Evolutionary conservation across 2,329 filamentous ascomycete species (phyloP).

Genomic region (Furcasterigmium furcatum): DNA sequence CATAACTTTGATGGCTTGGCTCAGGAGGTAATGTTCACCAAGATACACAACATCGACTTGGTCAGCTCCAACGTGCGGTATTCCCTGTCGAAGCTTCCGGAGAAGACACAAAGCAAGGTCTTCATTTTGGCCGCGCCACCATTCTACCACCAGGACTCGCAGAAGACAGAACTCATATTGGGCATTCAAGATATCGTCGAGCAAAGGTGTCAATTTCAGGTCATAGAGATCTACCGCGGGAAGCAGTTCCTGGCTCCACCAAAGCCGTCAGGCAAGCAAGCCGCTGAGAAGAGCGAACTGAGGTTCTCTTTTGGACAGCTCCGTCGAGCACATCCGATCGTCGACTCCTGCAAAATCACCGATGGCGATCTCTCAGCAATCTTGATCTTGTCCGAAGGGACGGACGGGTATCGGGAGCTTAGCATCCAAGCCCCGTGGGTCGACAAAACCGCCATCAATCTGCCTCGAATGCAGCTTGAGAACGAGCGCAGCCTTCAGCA

Average conservation of each 20-base stretch:
- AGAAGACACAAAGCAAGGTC: constrained; percentile 55
- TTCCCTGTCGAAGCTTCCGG: constrained; percentile 50
- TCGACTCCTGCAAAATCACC: constrained; percentile 68
- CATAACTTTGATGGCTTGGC: constrained; percentile 68
- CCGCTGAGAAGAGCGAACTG: constrained; percentile 26
- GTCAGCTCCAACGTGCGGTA: constrained; percentile 60
- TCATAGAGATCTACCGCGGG: constrained; percentile 43
- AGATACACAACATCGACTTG: constrained; percentile 64
- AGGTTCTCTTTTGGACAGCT: constrained; percentile 46
- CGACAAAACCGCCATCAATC: constrained; percentile 60
- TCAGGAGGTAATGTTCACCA: constrained; percentile 69
- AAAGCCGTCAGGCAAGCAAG: constrained; percentile 10
- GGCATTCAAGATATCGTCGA: constrained; percentile 69
- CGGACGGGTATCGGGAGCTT: constrained; percentile 61
- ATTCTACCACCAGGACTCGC: constrained; percentile 49
- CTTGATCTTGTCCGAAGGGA: constrained; percentile 64
- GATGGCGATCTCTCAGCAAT: constrained; percentile 68
- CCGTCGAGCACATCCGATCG: constrained; percentile 62
- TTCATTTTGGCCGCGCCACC: constrained; percentile 64
- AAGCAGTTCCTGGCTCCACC: constrained; percentile 12
- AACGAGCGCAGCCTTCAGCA: constrained; percentile 59
- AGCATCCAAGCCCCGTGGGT: constrained; percentile 77
- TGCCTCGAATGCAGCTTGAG: constrained; percentile 58
- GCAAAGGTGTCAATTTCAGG: constrained; percentile 64
- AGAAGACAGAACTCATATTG: constrained; percentile 56